phyloP scores from a whole-genome alignment of 2,329 filamentous ascomycete genomes.

The Penicillium sp. region DNA sequence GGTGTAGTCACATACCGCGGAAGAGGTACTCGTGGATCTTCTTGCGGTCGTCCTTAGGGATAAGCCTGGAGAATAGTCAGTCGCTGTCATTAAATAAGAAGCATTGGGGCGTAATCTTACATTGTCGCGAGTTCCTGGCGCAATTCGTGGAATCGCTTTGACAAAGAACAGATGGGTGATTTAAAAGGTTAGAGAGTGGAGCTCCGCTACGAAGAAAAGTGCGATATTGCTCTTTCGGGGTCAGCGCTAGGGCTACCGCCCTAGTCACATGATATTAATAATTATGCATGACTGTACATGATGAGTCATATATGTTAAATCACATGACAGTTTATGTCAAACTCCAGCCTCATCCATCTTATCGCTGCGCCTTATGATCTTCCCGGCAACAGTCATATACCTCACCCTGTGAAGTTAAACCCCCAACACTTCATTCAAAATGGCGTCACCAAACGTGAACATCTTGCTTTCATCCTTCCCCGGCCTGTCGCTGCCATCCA shows the following conservation, averaged over 20 bases:
- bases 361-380: conserved; percentile 2
- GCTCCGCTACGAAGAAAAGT: conserved; percentile 36
- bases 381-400: neutral
- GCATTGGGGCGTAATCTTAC: conserved; percentile 31
- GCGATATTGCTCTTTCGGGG: conserved; percentile 33
- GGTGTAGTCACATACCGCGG: conserved; percentile 62
- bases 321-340: neutral
- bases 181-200: conserved; percentile 41
- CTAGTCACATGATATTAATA: conserved; percentile 17
- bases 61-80: conserved; percentile 67
- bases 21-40: conserved; percentile 99
- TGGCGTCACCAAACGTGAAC: conserved; percentile 67
- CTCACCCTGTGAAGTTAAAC: neutral
- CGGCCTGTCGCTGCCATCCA: conserved; percentile 79
- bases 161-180: conserved; percentile 44
- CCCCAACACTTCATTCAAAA: conserved; percentile 33
- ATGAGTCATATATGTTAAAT: conserved; percentile 7
- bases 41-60: conserved; percentile 99
- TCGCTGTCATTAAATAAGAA: neutral
- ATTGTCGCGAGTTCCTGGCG: conserved; percentile 57
- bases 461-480: conserved; percentile 82
- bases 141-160: conserved; percentile 56
- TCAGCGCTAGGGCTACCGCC: conserved; percentile 30
- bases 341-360: conserved; percentile 18
- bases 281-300: neutral